These are phyloP conservation scores for Alternaria brassicicola DNA, from an alignment of 2,329 filamentous ascomycete genomes.

Conservation along the genomic window DNA sequence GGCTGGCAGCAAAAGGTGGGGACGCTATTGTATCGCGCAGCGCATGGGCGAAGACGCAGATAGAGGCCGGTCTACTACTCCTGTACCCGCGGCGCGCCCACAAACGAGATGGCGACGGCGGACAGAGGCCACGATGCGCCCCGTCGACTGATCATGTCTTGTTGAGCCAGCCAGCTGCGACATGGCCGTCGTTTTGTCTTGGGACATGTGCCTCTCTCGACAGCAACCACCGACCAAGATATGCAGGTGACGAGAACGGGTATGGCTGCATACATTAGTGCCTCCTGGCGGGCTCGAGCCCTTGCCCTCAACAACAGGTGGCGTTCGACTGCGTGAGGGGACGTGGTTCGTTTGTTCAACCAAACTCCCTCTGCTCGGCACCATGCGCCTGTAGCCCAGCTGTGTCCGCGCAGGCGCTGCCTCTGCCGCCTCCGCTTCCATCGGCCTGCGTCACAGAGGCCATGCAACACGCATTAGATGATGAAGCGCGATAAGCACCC, in stretches of 20 bases:
- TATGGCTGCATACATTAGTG: constrained; percentile 9
- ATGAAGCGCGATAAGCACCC: constrained; percentile 30
- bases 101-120: background rate
- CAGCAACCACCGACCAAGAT: constrained; percentile 2
- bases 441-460: constrained; percentile 8
- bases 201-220: constrained; percentile 3
- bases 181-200: constrained; percentile 5
- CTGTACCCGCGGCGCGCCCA: background rate
- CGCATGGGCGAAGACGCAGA: constrained; percentile 5
- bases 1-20: constrained; percentile 14
- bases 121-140: background rate
- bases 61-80: background rate
- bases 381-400: constrained; percentile 2
- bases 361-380: constrained; percentile 1
- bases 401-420: background rate
- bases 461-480: constrained; percentile 10
- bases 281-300: background rate
- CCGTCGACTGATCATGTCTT: constrained; percentile 7
- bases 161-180: constrained; percentile 11
- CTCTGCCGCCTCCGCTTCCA: constrained; percentile 12
- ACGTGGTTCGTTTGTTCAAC: constrained; percentile 9
- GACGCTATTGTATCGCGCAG: constrained; percentile 12
- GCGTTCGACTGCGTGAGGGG: constrained; percentile 2
- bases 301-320: constrained; percentile 12
- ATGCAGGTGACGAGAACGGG: constrained; percentile 13